Base-by-base conservation (phyloP, 2,329 filamentous ascomycete species). In the Fusarium graminum region DNA sequence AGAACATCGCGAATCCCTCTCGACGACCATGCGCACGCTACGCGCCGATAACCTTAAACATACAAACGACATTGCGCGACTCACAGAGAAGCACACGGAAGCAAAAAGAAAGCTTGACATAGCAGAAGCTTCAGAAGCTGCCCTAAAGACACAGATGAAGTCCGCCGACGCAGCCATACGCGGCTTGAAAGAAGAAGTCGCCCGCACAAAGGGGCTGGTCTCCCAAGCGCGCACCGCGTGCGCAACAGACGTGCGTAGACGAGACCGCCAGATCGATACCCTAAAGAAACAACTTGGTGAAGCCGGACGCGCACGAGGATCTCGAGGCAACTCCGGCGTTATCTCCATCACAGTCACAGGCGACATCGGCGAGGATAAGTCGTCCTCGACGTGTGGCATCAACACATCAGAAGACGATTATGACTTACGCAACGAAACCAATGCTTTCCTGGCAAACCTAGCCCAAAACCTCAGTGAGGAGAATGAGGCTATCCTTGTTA, bases 221-320 rank as follows among this genome's bases (percentile, higher is more conserved):
- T 86, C 90, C 29, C 94, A 98, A 77, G 91, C 95, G 4, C 89
- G 94, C 62, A 88, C 91, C 8, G 90, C 94, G 66, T 98, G 94
- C 77, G 90, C 93, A 47, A 97, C 93, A 68, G 95, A 99, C 74
- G 87, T 97, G 43, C 89, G 94, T 62, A 94, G 96, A 74, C 88
- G 94, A 40, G 95, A 99, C 75, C 84, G 93, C 42, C 92, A 97
- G 78, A 90, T 98, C 67, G 92, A 97, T 66, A 89, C 89, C 39
- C 82, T 99, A 65, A 98, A 97, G 82, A 91, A 90, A 69, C 93
- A 97, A 75, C 84, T 98, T 63, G 85, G 88, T 4, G 92, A 95
- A 52, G 86, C 86, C 74, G 87, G 84, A 44, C 86, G 88, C 66
- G 88, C 85, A 68, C 84, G 85, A 72, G 87, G 88, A 39, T 83